Conservation (phyloP, 2,329 filamentous ascomycete genomes). For the Aspergillus sp. region DNA sequence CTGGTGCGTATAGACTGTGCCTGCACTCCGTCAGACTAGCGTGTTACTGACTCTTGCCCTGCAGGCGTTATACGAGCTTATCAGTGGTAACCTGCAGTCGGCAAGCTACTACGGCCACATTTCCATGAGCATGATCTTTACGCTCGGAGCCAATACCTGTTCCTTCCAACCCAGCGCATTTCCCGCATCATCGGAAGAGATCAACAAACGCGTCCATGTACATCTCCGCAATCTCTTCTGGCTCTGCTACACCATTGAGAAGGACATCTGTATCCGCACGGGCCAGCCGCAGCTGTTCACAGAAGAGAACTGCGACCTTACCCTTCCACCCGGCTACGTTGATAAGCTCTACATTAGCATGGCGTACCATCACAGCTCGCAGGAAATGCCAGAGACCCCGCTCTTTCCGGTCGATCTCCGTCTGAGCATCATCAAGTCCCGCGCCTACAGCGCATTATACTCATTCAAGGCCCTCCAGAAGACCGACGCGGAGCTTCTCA, state of each 20-base stretch:
- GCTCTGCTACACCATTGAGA: conserved; percentile 55
- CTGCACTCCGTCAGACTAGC: no score
- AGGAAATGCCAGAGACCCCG: conserved; percentile 23
- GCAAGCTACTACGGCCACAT: conserved; percentile 45
- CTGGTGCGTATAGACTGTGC: conserved; percentile 39
- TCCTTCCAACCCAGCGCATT: conserved; percentile 17
- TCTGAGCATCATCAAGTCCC: conserved; percentile 53
- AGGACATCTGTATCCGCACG: conserved; percentile 54
- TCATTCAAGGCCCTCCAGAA: conserved; percentile 49
- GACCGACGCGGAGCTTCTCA: conserved; percentile 54
- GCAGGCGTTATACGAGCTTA: conserved; percentile 38
- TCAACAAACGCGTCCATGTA: conserved; percentile 17
- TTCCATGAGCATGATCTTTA: conserved; percentile 49
- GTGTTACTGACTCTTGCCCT: background rate
- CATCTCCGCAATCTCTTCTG: conserved; percentile 50
- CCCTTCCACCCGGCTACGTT: conserved; percentile 44
- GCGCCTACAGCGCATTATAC: conserved; percentile 49
- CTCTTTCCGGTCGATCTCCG: conserved; percentile 50
- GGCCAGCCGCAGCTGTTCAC: conserved; percentile 52
- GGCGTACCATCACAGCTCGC: conserved; percentile 16
- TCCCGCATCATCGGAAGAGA: conserved; percentile 20
- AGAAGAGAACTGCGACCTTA: conserved; percentile 54
- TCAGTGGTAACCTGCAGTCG: conserved; percentile 48
- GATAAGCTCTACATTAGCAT: conserved; percentile 27
- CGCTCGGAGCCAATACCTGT: conserved; percentile 47